phyloP scores from a whole-genome alignment of 805 yeast species.

The Metahyphopichia silvanorum region DNA sequence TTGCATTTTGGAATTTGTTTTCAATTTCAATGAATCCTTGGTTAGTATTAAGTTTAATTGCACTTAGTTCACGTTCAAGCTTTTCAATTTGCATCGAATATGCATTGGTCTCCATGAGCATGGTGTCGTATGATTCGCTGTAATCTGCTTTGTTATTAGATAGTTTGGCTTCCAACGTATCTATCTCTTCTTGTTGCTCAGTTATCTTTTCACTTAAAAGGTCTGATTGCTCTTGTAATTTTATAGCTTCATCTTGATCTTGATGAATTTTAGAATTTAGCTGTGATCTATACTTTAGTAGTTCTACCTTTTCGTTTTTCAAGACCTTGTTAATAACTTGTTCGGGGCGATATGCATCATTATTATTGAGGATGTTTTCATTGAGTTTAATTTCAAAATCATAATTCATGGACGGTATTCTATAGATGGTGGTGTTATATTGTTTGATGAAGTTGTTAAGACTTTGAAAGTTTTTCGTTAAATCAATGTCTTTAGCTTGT shows the following conservation, averaged over 20 bases:
- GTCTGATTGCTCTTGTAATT: slow-evolving; percentile 58
- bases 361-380: slow-evolving; percentile 5
- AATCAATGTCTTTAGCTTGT: slow-evolving; percentile 47
- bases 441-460: slow-evolving; percentile 51
- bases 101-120: slow-evolving; percentile 49
- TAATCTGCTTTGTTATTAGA: slow-evolving; percentile 49
- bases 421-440: slow-evolving; percentile 54
- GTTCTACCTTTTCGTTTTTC: slow-evolving; percentile 43
- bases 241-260: slow-evolving; percentile 55
- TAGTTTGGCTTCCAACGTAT: slow-evolving; percentile 54
- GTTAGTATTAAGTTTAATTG: slow-evolving; percentile 45
- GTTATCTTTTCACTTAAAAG: slow-evolving; percentile 50
- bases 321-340: slow-evolving; percentile 44
- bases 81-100: slow-evolving; percentile 65
- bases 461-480: slow-evolving; percentile 47
- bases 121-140: slow-evolving; percentile 54
- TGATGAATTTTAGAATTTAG: slow-evolving; percentile 44
- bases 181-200: slow-evolving; percentile 56
- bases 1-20: slow-evolving; percentile 45
- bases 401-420: slow-evolving; percentile 31
- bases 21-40: slow-evolving; percentile 49
- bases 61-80: slow-evolving; percentile 54
- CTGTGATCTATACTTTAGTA: slow-evolving; percentile 25
- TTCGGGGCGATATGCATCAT: slow-evolving; percentile 15
- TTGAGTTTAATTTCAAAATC: slow-evolving; percentile 40